These are phyloP conservation scores for Mariannaea sp. DNA, from an alignment of 2,329 filamentous ascomycete species.

Conservation along the genomic window DNA sequence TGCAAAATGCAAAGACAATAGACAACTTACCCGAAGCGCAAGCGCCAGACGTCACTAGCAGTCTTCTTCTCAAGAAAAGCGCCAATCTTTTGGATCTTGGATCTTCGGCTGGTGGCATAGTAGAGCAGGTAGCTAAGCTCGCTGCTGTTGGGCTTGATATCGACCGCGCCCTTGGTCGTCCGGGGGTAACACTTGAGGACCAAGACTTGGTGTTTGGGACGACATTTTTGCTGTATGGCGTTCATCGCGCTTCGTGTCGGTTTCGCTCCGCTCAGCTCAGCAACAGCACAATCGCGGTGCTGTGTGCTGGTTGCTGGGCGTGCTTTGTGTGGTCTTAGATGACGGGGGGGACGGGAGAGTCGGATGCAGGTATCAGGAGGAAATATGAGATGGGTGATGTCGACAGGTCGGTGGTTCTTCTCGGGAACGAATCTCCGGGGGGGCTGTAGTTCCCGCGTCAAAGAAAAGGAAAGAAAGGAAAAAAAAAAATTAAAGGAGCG, in stretches of 20 bases:
- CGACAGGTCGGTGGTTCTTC: constrained; percentile 7
- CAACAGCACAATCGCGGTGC: constrained; percentile 17
- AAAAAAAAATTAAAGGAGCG: constrained; percentile 6
- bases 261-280: constrained; percentile 24
- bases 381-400: background rate
- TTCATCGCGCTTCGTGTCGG: constrained; percentile 54
- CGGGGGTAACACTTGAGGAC: constrained; percentile 96
- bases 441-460: background rate
- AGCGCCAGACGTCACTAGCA: constrained; percentile 86
- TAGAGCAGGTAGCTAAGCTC: constrained; percentile 97
- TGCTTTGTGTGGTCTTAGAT: constrained; percentile 11
- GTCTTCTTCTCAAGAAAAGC: constrained; percentile 94
- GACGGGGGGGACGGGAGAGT: background rate
- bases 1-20: too few species aligned
- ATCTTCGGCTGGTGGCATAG: constrained; percentile 91
- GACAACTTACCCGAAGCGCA: constrained; percentile 79
- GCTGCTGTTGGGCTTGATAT: constrained; percentile 94
- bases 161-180: constrained; percentile 86
- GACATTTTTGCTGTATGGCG: constrained; percentile 69
- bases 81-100: constrained; percentile 95
- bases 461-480: constrained; percentile 4
- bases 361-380: background rate
- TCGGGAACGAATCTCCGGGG: constrained; percentile 2
- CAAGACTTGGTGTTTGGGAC: constrained; percentile 95
- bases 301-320: constrained; percentile 5